phyloP scores from a whole-genome alignment of 352 stramenopile genomes.

The Globisporangium abappressorium region DNA sequence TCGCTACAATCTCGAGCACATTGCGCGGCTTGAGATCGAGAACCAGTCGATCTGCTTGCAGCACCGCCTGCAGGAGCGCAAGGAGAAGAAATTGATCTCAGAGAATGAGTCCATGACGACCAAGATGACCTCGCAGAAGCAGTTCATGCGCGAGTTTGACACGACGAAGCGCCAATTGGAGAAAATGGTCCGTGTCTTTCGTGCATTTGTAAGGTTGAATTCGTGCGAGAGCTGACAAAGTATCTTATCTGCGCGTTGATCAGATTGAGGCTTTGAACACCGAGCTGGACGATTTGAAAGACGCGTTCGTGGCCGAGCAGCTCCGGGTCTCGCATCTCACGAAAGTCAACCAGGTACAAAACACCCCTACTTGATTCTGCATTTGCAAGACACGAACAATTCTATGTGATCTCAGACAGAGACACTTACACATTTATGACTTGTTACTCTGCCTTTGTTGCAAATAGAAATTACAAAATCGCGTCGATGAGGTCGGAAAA shows the following conservation, averaged over 20 bases:
- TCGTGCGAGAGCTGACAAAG: background rate
- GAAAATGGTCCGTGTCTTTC: background rate
- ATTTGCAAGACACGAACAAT: background rate
- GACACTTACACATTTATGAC: too few relatives aligned
- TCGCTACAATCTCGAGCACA: conserved; percentile 36
- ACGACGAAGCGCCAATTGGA: conserved; percentile 20
- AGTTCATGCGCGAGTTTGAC: conserved; percentile 11
- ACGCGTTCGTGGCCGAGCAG: conserved; percentile 33
- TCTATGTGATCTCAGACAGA: too few relatives aligned
- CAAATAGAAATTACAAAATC: conserved; percentile 29
- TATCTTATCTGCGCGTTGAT: background rate
- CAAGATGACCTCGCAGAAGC: conserved; percentile 18
- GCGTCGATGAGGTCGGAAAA: conserved; percentile 5
- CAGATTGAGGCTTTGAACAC: conserved; percentile 26
- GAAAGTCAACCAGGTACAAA: conserved; percentile 24
- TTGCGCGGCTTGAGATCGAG: conserved; percentile 37
- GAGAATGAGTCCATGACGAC: conserved; percentile 21
- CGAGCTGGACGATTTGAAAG: conserved; percentile 38
- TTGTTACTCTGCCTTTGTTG: background rate
- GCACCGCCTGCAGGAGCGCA: conserved; percentile 21
- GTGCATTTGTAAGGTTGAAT: too few relatives aligned
- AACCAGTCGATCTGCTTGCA: conserved; percentile 37
- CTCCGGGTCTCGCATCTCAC: conserved; percentile 31
- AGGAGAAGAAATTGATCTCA: conserved; percentile 21
- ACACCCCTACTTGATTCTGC: background rate